Base-by-base conservation (phyloP, 352 stramenopile genomes). In the Globisporangium radiosum region DNA sequence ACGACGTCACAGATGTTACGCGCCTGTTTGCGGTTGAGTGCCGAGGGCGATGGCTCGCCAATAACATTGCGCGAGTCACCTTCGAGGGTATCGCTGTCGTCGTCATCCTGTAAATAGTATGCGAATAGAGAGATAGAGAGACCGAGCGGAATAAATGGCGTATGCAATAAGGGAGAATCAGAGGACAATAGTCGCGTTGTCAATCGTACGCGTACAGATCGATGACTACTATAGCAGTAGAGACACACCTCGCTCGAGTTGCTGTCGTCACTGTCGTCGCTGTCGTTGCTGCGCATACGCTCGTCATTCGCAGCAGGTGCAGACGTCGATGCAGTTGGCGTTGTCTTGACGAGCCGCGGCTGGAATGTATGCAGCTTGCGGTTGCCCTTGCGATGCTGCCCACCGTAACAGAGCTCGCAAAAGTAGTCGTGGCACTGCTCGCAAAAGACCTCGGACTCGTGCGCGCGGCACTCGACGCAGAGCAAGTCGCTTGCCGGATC, bases 351-450 rank as follows among this genome's bases (percentile, higher is more conserved):
- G 56, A 89, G 72, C 9, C 71, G 64, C 43, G 81, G 82, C 70
- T 95, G 86, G 63, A 78, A 85, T 62, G 84, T 94, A 70, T 95
- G 85, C 45, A 64, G 68, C 54, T 76, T 69, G 53, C 86, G 70
- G 57, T 89, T 90, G 45, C 86, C 86, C 62, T 94, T 94, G 65
- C 86, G 86, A 61, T 95, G 86, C 70, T 95, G 86, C 3, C 81
- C 83, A 39, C 75, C 77, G 45, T 71, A 93, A 71, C 86, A 95
- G 7, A 95, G 66, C 56, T 87, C 79, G 52, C 86, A 95, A 57
- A 92, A 95, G 64, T 93, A 91, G 70, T 95, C 85, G 64, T 92
- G 78, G 60, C 87, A 95, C 65, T 94, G 82, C 71, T 94, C 87
- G 59, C 87, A 95, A 56, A 90, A 92, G 47, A 91, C 65, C 49